Evolutionary conservation across 2,329 filamentous ascomycete genomes (phyloP).

Genomic region (Alternaria conjuncta): DNA sequence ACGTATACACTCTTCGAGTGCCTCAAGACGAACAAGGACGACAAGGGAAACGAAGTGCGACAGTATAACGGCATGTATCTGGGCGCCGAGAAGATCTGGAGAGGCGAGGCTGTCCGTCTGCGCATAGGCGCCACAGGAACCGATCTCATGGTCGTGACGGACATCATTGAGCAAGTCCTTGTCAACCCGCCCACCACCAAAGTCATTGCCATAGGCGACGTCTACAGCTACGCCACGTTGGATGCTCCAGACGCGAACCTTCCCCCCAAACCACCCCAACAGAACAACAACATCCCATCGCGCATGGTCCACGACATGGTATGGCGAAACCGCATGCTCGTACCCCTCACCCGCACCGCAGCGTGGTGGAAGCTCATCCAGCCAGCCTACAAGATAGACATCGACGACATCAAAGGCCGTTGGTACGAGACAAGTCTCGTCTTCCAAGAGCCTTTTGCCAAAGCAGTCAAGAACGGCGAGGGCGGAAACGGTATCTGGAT

Average conservation of each 20-base stretch:
- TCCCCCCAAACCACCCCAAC: slow-evolving; percentile 46
- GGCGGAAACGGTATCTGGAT: slow-evolving; percentile 55
- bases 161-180: slow-evolving; percentile 51
- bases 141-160: slow-evolving; percentile 57
- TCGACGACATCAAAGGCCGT: slow-evolving; percentile 62
- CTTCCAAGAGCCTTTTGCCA: slow-evolving; percentile 46
- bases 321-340: slow-evolving; percentile 54
- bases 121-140: slow-evolving; percentile 50
- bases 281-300: slow-evolving; percentile 55
- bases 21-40: slow-evolving; percentile 45
- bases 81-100: slow-evolving; percentile 66
- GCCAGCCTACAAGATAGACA: slow-evolving; percentile 40
- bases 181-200: slow-evolving; percentile 30
- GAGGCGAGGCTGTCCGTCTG: slow-evolving; percentile 64
- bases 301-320: slow-evolving; percentile 61
- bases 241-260: slow-evolving; percentile 33
- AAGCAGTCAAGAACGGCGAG: slow-evolving; percentile 47
- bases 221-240: slow-evolving; percentile 57
- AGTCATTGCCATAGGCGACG: slow-evolving; percentile 57
- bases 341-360: slow-evolving; percentile 43
- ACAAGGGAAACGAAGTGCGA: slow-evolving; percentile 51
- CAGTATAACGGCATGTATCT: slow-evolving; percentile 63
- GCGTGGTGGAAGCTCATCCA: slow-evolving; percentile 55
- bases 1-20: slow-evolving; percentile 62
- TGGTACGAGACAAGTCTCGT: slow-evolving; percentile 66